Evolutionary conservation across 176 grass and related monocot genomes (phyloP).

Genomic region (Lolium multiflorum): DNA sequence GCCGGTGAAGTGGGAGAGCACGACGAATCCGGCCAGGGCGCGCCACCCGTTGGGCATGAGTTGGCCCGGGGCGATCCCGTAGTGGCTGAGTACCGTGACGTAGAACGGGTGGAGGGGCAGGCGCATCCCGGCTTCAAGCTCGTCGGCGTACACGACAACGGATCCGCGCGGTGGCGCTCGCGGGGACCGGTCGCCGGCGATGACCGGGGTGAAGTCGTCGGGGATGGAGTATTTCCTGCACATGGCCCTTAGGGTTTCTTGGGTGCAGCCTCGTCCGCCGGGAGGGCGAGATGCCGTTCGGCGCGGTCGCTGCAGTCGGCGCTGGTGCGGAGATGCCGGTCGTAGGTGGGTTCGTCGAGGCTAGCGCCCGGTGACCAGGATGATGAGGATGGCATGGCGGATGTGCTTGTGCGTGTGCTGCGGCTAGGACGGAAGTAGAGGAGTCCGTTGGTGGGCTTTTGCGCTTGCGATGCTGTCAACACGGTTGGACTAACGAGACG

Average conservation of each 20-base stretch:
- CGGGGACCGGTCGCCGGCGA: neutral
- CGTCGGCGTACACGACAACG: neutral
- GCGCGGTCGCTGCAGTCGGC: too few species aligned
- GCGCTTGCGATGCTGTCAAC: too few species aligned
- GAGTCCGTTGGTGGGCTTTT: too few species aligned
- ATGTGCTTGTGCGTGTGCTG: too few species aligned
- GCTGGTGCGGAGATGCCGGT: too few species aligned
- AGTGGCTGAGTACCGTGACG: neutral
- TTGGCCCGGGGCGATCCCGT: neutral
- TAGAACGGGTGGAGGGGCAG: slow-evolving; percentile 13
- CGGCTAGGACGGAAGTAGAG: too few species aligned
- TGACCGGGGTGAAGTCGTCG: neutral
- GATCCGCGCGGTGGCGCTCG: neutral
- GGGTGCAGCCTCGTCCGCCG: neutral
- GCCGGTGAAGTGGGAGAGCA: neutral
- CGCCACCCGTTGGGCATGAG: neutral
- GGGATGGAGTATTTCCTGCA: slow-evolving; percentile 7
- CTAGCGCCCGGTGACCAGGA: too few species aligned
- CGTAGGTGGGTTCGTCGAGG: too few species aligned
- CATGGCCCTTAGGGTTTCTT: neutral
- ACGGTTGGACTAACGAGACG: too few species aligned
- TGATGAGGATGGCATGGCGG: too few species aligned
- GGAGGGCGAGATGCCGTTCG: too few species aligned
- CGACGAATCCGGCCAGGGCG: neutral
- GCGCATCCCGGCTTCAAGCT: neutral